A percentile compares a stretch with the other conserved stretches of the same genome.
Evolutionary conservation across 768 basidiomycete genomes (phyloP).

Genomic region (Suillus decipiens): DNA sequence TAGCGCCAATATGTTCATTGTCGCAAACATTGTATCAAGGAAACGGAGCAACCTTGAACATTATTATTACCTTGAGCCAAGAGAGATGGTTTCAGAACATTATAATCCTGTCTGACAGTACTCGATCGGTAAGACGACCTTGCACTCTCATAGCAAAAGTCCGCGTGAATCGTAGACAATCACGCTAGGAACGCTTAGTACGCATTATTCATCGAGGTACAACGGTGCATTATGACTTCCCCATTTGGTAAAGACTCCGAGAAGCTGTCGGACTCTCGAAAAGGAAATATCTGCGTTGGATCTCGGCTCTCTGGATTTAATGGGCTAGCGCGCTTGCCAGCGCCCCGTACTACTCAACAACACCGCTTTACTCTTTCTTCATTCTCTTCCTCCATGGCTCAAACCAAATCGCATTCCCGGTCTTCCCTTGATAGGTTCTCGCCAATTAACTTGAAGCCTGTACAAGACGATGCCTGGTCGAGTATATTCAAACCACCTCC

Average conservation of each 20-base stretch:
- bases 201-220: constrained; percentile 1
- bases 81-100: background rate
- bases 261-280: background rate
- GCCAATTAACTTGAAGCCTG: background rate
- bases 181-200: background rate
- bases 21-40: background rate
- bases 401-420: background rate
- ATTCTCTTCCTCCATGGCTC: constrained; percentile 3
- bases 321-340: constrained; percentile 7
- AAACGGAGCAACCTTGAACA: background rate
- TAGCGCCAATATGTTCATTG: background rate
- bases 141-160: no score
- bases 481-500: constrained; percentile 21
- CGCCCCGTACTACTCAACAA: background rate
- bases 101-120: no score
- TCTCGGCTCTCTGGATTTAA: constrained; percentile 4
- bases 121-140: no score
- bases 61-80: background rate
- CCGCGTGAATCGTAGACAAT: no score
- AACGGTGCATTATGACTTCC: background rate
- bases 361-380: background rate
- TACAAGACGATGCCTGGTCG: constrained; percentile 26
- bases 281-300: constrained; percentile 7
- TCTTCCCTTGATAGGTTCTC: background rate
- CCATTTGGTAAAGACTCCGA: background rate